Conservation (phyloP, 768 basidiomycete genomes). For the Coprinellus micaceus region DNA sequence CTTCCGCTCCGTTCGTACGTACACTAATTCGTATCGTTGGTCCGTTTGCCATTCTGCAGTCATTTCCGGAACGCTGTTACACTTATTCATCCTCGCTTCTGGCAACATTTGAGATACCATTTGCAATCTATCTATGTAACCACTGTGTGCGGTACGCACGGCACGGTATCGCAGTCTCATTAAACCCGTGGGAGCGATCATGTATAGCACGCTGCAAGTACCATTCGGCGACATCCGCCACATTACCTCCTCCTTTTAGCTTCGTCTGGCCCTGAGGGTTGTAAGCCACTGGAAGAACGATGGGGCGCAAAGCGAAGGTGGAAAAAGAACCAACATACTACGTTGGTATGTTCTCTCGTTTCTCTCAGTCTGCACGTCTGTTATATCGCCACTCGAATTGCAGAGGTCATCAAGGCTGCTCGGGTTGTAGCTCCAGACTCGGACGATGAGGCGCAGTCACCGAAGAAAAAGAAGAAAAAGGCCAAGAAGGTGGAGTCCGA, state of each 20-base stretch:
- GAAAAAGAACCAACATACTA: constrained; percentile 28
- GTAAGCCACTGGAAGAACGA: background rate
- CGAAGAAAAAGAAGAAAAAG: constrained; percentile 1
- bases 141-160: background rate
- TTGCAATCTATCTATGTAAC: constrained; percentile 15
- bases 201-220: too few relatives aligned
- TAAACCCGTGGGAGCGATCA: too few relatives aligned
- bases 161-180: too few relatives aligned
- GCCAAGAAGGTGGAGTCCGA: background rate
- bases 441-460: background rate
- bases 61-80: constrained; percentile 1
- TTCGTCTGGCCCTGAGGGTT: background rate
- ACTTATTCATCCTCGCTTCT: background rate
- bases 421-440: background rate
- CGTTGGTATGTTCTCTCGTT: constrained; percentile 46
- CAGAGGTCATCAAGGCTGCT: constrained; percentile 10
- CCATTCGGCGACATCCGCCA: too few relatives aligned
- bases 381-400: background rate
- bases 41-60: constrained; percentile 1
- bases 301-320: constrained; percentile 17
- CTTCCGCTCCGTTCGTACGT: background rate
- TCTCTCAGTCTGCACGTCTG: background rate
- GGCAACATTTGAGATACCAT: constrained; percentile 9
- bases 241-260: background rate
- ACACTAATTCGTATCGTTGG: constrained; percentile 5